Evolutionary conservation across 345 rosid species (phyloP).

Genomic region (Aquilaria yunnanensis): DNA sequence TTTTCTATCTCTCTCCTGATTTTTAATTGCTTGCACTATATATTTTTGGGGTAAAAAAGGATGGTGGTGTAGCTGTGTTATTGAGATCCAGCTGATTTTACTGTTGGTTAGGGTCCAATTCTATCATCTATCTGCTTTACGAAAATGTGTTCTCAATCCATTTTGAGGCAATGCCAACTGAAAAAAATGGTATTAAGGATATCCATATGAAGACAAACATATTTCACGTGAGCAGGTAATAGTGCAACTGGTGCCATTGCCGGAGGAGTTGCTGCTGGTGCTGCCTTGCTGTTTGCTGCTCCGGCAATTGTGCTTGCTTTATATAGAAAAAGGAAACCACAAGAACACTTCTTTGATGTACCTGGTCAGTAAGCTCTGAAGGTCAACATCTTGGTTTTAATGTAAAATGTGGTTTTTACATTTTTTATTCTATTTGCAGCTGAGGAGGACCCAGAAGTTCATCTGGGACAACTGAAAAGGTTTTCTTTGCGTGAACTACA

Average conservation of each 20-base stretch:
- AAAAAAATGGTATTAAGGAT: no score
- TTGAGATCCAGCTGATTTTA: no score
- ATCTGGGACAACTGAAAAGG: slow-evolving; percentile 89
- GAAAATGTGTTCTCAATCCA: no score
- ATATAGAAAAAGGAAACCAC: slow-evolving; percentile 61
- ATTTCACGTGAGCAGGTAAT: slow-evolving; percentile 35
- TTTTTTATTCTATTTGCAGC: slow-evolving; percentile 38
- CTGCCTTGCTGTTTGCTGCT: slow-evolving; percentile 87
- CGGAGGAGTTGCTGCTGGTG: slow-evolving; percentile 98
- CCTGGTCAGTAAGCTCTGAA: slow-evolving; percentile 47
- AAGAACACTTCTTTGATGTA: slow-evolving; percentile 85
- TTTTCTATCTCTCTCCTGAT: no score
- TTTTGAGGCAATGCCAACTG: no score
- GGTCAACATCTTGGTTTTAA: slow-evolving; percentile 6
- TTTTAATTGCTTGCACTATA: no score
- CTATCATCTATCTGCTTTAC: no score
- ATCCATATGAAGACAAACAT: no score
- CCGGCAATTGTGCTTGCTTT: slow-evolving; percentile 83
- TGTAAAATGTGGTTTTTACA: background rate
- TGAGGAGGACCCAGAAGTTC: slow-evolving; percentile 93
- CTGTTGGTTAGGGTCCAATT: no score
- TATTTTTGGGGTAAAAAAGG: no score
- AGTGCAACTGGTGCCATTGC: slow-evolving; percentile 81
- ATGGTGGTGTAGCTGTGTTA: no score
- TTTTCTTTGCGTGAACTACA: slow-evolving; percentile 70